Percentiles rank a stretch among this genome's conserved stretches.
phyloP scores from a whole-genome alignment of 2,329 filamentous ascomycete genomes.

The Ophiocordyceps camponoti-leonardi region DNA sequence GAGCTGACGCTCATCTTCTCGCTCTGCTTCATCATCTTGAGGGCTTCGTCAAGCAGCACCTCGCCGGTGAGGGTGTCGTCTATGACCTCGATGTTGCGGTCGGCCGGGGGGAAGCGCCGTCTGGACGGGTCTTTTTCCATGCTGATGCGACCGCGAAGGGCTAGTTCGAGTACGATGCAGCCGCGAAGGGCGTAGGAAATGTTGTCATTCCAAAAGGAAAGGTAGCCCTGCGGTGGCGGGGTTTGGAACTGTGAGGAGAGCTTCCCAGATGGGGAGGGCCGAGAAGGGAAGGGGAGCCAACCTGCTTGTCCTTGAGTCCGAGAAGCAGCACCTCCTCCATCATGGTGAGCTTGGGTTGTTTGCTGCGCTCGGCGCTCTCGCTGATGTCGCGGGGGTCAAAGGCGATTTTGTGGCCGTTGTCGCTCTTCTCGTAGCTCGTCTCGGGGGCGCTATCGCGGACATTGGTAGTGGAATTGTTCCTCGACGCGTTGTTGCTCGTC shows the following conservation, averaged over 20 bases:
- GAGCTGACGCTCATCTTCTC: constrained; percentile 99
- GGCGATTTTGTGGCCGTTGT: constrained; percentile 97
- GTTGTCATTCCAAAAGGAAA: constrained; percentile 99
- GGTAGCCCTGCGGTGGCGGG: constrained; percentile 59
- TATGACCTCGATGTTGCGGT: constrained; percentile 90
- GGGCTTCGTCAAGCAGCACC: constrained; percentile 87
- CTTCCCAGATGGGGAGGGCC: neutral
- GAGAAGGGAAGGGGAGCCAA: constrained; percentile 21
- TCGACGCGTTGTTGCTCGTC: constrained; percentile 35
- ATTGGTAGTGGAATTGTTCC: constrained; percentile 38
- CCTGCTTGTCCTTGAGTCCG: constrained; percentile 97
- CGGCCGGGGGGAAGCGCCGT: constrained; percentile 80
- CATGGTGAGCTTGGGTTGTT: constrained; percentile 93
- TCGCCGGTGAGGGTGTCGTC: constrained; percentile 94
- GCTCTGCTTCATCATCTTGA: constrained; percentile 99
- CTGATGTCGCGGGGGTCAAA: constrained; percentile 95
- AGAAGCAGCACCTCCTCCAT: constrained; percentile 97
- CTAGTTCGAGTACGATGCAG: constrained; percentile 95
- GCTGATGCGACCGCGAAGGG: constrained; percentile 87
- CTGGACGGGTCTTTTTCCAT: constrained; percentile 95
- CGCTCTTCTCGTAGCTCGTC: constrained; percentile 79
- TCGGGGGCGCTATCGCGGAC: constrained; percentile 39
- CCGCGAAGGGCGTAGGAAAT: constrained; percentile 95
- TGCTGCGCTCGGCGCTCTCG: constrained; percentile 88
- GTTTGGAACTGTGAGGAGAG: constrained; percentile 2